A percentile compares a stretch with the other conserved stretches of the same genome.
Evolutionary conservation across 495 filamentous ascomycete species (phyloP).

Genomic region (Annulohypoxylon stygium): DNA sequence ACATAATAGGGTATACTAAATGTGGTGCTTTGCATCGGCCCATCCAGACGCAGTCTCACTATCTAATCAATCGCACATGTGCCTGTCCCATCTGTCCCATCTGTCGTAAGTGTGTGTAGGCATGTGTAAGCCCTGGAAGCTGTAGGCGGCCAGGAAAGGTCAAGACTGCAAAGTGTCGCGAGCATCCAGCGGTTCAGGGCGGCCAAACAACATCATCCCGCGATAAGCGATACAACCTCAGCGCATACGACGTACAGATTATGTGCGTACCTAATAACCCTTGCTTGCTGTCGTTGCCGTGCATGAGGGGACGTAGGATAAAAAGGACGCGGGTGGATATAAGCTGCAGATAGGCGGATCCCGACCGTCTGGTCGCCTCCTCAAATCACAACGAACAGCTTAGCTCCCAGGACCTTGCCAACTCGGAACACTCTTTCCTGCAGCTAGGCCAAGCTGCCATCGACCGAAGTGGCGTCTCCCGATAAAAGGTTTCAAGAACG

Average conservation of each 20-base stretch:
- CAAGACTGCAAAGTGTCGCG: slow-evolving; percentile 38
- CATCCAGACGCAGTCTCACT: slow-evolving; percentile 35
- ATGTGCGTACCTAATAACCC: background rate
- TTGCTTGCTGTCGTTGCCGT: background rate
- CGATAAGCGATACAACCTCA: slow-evolving; percentile 45
- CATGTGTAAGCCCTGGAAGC: slow-evolving; percentile 15
- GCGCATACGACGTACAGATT: background rate
- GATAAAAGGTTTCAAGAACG: slow-evolving; percentile 8
- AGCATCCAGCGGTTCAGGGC: background rate
- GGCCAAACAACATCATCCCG: slow-evolving; percentile 41
- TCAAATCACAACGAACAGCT: slow-evolving; percentile 41
- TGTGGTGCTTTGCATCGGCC: slow-evolving; percentile 46
- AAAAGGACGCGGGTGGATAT: slow-evolving; percentile 23
- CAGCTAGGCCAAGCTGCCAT: slow-evolving; percentile 30
- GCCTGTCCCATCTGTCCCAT: slow-evolving; percentile 7
- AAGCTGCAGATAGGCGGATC: slow-evolving; percentile 38
- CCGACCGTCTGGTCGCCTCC: slow-evolving; percentile 30
- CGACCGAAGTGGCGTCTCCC: slow-evolving; percentile 41
- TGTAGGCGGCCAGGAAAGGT: slow-evolving; percentile 41
- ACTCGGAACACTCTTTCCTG: slow-evolving; percentile 30
- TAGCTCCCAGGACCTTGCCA: background rate
- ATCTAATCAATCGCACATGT: slow-evolving; percentile 50
- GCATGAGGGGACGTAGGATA: background rate
- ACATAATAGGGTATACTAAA: slow-evolving; percentile 15
- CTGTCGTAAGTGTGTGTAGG: too few species aligned